A percentile compares a stretch with the other conserved stretches of the same genome.
phyloP scores from a whole-genome alignment of 331 rosid genomes.

The Phaseolus coccineus region DNA sequence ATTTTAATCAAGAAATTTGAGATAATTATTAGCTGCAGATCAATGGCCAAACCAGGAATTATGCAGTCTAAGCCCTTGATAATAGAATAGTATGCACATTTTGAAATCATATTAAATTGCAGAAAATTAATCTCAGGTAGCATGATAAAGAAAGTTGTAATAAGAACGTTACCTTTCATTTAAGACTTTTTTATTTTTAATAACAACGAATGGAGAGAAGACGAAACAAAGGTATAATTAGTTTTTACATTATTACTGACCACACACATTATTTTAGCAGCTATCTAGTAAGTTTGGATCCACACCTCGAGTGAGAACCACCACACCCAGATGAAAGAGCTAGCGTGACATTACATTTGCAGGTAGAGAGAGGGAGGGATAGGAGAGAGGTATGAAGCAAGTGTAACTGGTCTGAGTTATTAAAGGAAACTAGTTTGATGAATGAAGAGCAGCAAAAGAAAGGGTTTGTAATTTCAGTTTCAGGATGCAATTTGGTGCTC shows the following conservation, averaged over 20 bases:
- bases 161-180: neutral
- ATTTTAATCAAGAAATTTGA: no score
- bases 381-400: slow-evolving; percentile 22
- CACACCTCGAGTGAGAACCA: slow-evolving; percentile 31
- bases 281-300: slow-evolving; percentile 38
- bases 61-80: neutral
- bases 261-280: slow-evolving; percentile 32
- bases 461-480: neutral
- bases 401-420: slow-evolving; percentile 30
- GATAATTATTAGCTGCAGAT: neutral
- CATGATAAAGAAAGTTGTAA: neutral
- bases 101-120: neutral
- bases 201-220: slow-evolving; percentile 11
- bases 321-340: slow-evolving; percentile 10
- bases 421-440: slow-evolving; percentile 25
- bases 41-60: neutral
- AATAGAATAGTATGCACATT: neutral
- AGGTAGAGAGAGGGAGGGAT: neutral
- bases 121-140: neutral
- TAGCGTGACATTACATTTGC: neutral
- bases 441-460: slow-evolving; percentile 9
- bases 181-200: neutral
- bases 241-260: slow-evolving; percentile 51
- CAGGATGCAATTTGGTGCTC: slow-evolving; percentile 57
- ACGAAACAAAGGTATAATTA: slow-evolving; percentile 41